Evolutionary conservation across 441 rosid species (phyloP), one percentile per base, ranked within the genome.

Genomic region (Biscutella laevigata): DNA sequence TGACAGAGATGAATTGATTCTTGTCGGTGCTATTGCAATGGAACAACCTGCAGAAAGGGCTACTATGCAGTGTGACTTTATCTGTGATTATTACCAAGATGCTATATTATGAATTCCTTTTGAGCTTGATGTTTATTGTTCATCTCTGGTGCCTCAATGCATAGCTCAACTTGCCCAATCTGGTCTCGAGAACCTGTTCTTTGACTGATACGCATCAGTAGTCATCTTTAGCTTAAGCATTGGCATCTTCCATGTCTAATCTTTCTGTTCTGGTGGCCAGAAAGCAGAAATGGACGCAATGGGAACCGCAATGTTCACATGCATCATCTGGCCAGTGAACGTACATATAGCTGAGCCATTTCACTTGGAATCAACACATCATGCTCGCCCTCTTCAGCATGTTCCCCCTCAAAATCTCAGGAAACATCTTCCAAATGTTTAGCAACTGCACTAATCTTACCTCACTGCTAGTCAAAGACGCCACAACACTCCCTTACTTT

Each of bases 321-420:
- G 95, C 77, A 83, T 88, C 57, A 80, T 92, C 34, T 82, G 92
- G 79, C 77, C 82, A 14, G 95, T 92, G 41, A 88, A 88, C 50
- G 84, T 78, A 71, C 96, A 94, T 71, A 94, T 94, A 4, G 97
- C 96, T 94, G 80, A 89, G 94, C 74, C 99, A 89, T 76, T 94
- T 86, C 75, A 94, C 99, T 46, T 94, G 99, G 99, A 89, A 86
- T 63, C 97, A 94, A 57, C 99, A 89, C 57, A 52, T 79, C 39
- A 62, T 84, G 10, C 81, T 92, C 26, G 38, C 82, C 11, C 72
- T 86, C 35, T 92, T 74, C 5, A 95, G 99, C 48, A 69, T 84
- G 92, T 1, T 79, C 6, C 61, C 88, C 24, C 95, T 95, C 1
- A 34, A 35, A n/a, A 33, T 66, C 32, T 79, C 99, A 0, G 88